A percentile compares a stretch with the other conserved stretches of the same genome.
These are phyloP conservation scores for Emericellopsis atlantica DNA, from an alignment of 2,329 filamentous ascomycete genomes.

Conservation along the genomic window DNA sequence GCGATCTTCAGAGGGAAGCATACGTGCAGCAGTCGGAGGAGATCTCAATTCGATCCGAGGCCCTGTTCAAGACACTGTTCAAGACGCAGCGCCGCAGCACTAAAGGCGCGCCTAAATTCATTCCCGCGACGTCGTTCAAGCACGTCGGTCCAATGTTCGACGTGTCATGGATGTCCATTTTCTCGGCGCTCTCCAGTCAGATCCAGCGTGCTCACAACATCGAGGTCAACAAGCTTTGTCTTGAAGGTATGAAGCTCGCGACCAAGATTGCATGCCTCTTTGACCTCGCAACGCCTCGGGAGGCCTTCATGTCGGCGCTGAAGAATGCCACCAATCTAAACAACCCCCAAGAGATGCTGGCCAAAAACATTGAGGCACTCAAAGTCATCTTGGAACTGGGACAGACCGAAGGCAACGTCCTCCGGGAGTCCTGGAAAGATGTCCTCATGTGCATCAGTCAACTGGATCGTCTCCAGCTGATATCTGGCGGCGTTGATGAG, in stretches of 20 bases:
- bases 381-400: conserved; percentile 87
- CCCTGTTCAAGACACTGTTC: conserved; percentile 88
- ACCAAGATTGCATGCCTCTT: conserved; percentile 91
- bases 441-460: conserved; percentile 92
- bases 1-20: conserved; percentile 83
- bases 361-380: conserved; percentile 91
- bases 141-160: conserved; percentile 98
- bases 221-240: conserved; percentile 81
- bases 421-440: conserved; percentile 90
- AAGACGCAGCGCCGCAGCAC: conserved; percentile 75
- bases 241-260: conserved; percentile 90
- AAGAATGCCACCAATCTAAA: conserved; percentile 93
- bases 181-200: conserved; percentile 85
- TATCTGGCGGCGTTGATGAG: conserved; percentile 90
- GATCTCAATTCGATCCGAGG: conserved; percentile 61
- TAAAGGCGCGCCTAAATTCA: conserved; percentile 61
- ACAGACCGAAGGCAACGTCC: conserved; percentile 79
- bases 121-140: conserved; percentile 84
- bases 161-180: conserved; percentile 98
- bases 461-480: conserved; percentile 85
- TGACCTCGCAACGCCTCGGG: conserved; percentile 81
- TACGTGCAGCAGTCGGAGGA: conserved; percentile 93
- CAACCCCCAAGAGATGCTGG: conserved; percentile 87
- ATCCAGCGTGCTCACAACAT: conserved; percentile 90
- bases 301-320: conserved; percentile 87